phyloP scores from a whole-genome alignment of 2,329 filamentous ascomycete genomes.

The Penicillium freii region DNA sequence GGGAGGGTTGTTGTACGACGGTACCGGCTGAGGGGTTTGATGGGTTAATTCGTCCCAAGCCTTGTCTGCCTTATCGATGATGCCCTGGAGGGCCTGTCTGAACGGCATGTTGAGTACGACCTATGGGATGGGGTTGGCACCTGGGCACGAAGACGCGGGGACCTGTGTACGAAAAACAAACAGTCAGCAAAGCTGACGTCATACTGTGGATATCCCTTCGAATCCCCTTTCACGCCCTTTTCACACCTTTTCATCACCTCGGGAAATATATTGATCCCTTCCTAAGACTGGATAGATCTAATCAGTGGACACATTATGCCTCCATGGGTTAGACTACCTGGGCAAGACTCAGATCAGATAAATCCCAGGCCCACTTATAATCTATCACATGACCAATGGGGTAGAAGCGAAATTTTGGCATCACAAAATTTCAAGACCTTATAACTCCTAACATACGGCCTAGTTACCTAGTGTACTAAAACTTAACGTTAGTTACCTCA shows the following conservation, averaged over 20 bases:
- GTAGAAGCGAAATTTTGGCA: not conserved
- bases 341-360: not conserved
- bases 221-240: not conserved
- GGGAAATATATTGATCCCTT: not conserved
- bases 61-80: conserved; percentile 25
- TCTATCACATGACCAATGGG: not conserved
- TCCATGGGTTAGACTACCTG: not conserved
- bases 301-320: not conserved
- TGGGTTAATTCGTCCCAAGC: conserved; percentile 21
- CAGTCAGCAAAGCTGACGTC: conserved; percentile 20
- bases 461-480: conserved; percentile 9
- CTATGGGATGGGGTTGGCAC: conserved; percentile 13
- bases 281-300: not conserved
- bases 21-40: conserved; percentile 3
- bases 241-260: not conserved
- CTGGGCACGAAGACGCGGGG: conserved; percentile 1
- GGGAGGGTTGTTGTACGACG: conserved; percentile 17
- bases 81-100: conserved; percentile 24
- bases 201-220: conserved; percentile 12
- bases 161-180: not conserved
- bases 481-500: conserved; percentile 2
- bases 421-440: too few species aligned
- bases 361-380: not conserved
- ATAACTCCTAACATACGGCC: not conserved
- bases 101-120: conserved; percentile 24